These are phyloP conservation scores for Coemansia erecta DNA, from an alignment of 192 early-diverging fungal species.

Conservation along the genomic window DNA sequence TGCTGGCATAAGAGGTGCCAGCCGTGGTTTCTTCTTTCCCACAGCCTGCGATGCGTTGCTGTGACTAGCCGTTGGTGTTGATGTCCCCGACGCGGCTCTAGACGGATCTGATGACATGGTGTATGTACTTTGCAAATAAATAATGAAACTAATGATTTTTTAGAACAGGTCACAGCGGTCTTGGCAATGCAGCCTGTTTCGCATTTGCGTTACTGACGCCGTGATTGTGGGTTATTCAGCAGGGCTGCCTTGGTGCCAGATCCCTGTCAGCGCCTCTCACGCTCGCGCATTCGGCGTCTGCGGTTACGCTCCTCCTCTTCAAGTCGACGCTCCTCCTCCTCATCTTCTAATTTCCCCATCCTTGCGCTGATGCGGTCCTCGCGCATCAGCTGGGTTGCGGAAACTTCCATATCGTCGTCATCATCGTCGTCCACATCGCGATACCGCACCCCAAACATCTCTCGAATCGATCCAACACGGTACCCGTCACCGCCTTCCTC, in stretches of 20 bases:
- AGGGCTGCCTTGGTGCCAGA: neutral
- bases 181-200: too few species aligned
- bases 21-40: slow-evolving; percentile 33
- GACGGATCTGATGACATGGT: slow-evolving; percentile 8
- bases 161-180: too few species aligned
- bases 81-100: neutral
- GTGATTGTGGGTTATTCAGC: too few species aligned
- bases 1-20: slow-evolving; percentile 25
- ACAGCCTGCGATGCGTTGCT: neutral
- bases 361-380: slow-evolving; percentile 43
- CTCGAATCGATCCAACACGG: slow-evolving; percentile 38
- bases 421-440: slow-evolving; percentile 51
- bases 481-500: slow-evolving; percentile 22
- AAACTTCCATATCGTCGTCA: slow-evolving; percentile 49
- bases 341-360: slow-evolving; percentile 41
- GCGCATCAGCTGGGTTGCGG: slow-evolving; percentile 43
- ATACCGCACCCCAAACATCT: slow-evolving; percentile 47
- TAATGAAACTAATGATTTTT: too few species aligned
- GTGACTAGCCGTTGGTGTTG: neutral
- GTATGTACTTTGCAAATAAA: neutral
- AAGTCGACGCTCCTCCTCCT: slow-evolving; percentile 37
- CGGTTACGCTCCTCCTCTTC: slow-evolving; percentile 25
- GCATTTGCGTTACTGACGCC: too few species aligned
- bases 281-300: slow-evolving; percentile 15
- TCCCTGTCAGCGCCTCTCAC: slow-evolving; percentile 2